Percentiles rank a stretch among this genome's conserved stretches.
These are phyloP conservation scores for Seiridium unicorne DNA, from an alignment of 2,329 filamentous ascomycete genomes.

Conservation along the genomic window DNA sequence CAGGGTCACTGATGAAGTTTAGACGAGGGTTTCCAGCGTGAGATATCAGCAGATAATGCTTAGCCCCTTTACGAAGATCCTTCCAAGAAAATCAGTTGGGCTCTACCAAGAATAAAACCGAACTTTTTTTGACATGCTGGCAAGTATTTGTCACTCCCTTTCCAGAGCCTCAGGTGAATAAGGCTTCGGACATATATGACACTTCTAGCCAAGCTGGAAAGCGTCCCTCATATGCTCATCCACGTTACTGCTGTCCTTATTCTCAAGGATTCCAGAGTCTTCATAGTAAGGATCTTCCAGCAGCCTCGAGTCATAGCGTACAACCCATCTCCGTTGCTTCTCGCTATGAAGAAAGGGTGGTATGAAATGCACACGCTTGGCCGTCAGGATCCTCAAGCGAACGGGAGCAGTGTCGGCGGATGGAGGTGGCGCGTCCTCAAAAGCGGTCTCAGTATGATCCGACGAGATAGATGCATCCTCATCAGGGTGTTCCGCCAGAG, in stretches of 20 bases:
- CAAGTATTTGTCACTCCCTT: not conserved
- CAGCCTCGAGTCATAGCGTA: not conserved
- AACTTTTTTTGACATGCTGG: too few relatives aligned
- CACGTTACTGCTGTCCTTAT: not conserved
- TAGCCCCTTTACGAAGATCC: too few relatives aligned
- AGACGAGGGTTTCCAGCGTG: too few relatives aligned
- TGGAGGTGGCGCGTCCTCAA: not conserved
- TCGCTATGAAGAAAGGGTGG: constrained; percentile 1
- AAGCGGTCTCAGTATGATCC: not conserved
- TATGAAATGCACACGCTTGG: not conserved
- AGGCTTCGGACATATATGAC: not conserved
- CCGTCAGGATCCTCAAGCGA: not conserved
- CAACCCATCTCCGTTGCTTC: not conserved
- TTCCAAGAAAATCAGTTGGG: too few relatives aligned
- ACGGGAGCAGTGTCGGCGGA: not conserved
- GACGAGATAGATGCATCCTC: not conserved
- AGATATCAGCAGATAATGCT: too few relatives aligned
- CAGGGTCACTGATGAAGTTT: too few relatives aligned
- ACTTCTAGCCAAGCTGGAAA: not conserved
- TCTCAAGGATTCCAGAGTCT: not conserved
- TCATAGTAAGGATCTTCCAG: not conserved
- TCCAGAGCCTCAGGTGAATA: not conserved
- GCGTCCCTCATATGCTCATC: constrained; percentile 3
- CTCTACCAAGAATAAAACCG: too few relatives aligned
- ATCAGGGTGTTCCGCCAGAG: not conserved